Conservation (phyloP, 306 rosid genomes). For the Hippophae rhamnoides region DNA sequence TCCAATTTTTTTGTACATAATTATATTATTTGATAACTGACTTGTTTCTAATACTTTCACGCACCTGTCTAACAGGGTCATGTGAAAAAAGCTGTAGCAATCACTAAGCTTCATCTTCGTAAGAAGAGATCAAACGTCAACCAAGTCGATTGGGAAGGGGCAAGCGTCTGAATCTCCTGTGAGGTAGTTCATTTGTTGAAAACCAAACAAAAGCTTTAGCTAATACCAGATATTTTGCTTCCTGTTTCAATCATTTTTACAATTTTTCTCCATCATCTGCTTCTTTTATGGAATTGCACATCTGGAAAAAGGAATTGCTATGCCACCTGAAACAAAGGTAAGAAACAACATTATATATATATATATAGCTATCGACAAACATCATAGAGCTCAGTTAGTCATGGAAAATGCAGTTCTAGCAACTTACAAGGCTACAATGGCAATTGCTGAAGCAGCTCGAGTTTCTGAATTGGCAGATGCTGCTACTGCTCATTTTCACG, state of each 20-base stretch:
- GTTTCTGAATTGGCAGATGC: constrained; percentile 29
- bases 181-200: constrained; percentile 28
- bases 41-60: constrained; percentile 3
- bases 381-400: constrained; percentile 51
- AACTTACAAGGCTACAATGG: constrained; percentile 46
- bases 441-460: constrained; percentile 51
- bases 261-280: too few species aligned
- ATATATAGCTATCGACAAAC: constrained; percentile 35
- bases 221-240: too few species aligned
- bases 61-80: constrained; percentile 32
- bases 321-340: too few species aligned
- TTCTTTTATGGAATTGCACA: too few species aligned
- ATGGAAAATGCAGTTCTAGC: constrained; percentile 63
- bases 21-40: background rate
- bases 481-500: constrained; percentile 37
- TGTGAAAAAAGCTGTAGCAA: constrained; percentile 30
- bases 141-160: constrained; percentile 51
- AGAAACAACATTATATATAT: too few species aligned
- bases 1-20: too few species aligned
- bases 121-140: constrained; percentile 56
- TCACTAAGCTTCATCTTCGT: constrained; percentile 39
- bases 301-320: too few species aligned
- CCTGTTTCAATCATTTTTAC: too few species aligned
- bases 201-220: background rate
- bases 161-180: constrained; percentile 36